Conservation (phyloP, 2,329 filamentous ascomycete genomes). For the Monosporascus sp. region DNA sequence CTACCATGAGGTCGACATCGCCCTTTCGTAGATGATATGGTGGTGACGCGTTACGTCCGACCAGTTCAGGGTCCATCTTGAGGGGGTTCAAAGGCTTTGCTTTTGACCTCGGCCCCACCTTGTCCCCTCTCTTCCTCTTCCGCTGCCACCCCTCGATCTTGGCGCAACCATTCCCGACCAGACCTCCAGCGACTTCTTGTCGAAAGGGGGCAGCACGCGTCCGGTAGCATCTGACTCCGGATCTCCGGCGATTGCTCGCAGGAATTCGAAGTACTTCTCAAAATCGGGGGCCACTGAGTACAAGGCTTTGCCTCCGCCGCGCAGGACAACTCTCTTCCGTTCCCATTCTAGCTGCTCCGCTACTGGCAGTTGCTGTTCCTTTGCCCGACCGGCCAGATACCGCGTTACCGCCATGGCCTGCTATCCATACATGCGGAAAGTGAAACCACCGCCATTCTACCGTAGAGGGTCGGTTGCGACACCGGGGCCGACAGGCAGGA, state of each 20-base stretch:
- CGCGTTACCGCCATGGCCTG: conserved; percentile 33
- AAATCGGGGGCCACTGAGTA: conserved; percentile 27
- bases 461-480: background rate
- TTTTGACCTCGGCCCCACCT: conserved; percentile 10
- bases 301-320: conserved; percentile 28
- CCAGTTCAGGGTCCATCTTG: too few species aligned
- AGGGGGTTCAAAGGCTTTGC: conserved; percentile 13
- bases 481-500: too few species aligned
- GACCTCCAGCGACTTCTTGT: conserved; percentile 31
- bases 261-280: conserved; percentile 32
- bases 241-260: conserved; percentile 36
- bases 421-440: conserved; percentile 33
- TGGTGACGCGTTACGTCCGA: too few species aligned
- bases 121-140: conserved; percentile 23
- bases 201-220: conserved; percentile 35
- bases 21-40: too few species aligned
- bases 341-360: conserved; percentile 29
- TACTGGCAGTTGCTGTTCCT: conserved; percentile 16
- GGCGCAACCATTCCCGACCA: conserved; percentile 25
- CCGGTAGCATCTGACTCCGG: conserved; percentile 32
- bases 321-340: conserved; percentile 19
- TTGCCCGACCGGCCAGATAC: conserved; percentile 27
- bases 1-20: too few species aligned
- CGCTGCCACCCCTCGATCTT: conserved; percentile 25
- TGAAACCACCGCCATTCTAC: conserved; percentile 30